Evolutionary conservation across 169 alveolate genomes (phyloP), one percentile per base, ranked within the genome.

Genomic region (Theileria luwenshuni): DNA sequence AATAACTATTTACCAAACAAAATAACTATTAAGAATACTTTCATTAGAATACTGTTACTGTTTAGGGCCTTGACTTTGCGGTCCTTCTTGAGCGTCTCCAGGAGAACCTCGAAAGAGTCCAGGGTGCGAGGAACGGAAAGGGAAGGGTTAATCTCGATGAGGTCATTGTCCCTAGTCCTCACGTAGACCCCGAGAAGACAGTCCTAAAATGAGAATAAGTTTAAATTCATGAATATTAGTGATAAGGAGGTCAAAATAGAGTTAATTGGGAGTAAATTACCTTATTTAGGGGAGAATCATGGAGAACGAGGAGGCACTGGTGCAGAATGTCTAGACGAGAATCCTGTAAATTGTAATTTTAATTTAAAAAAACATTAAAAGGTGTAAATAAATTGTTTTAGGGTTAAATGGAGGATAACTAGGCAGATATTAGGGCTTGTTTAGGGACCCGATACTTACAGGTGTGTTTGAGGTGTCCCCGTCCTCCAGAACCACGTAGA

Each of bases 281-380:
- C 89, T 81, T 81, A 33, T 72, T 73, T 47, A 94, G 76, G 1
- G 95, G 94, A 27, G 93, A 84, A 79, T 94, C 96, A 74, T 90
- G 79, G 54, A 94, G 84, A 49, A 90, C 86, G 61, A 94, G 77
- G 33, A 94, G 69, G 61, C 95, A 94, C 69, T 94, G 97, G 86
- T 94, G 96, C 43, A 94, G 76, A 19, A 94, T 92, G 49, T 94
- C 97, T 7, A 94, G 92, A 51, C 97, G 74, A 59, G 85, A 90
- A 43, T 92, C 93, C 83, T 91, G 75, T 60, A 13, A 21, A 21
- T 23, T 3, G 12, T 51, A 23, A 23, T 51, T 51, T 51, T 51
- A 51, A 51, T 3, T 12, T 21, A 27, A 51, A 21, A 6, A 51
- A 51, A 6, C 5, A 23, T 27, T 51, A 6, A 21, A 6, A 13